Evolutionary conservation across 23 red algal genomes (phyloP).

Genomic region (Gracilaria gracilis): DNA sequence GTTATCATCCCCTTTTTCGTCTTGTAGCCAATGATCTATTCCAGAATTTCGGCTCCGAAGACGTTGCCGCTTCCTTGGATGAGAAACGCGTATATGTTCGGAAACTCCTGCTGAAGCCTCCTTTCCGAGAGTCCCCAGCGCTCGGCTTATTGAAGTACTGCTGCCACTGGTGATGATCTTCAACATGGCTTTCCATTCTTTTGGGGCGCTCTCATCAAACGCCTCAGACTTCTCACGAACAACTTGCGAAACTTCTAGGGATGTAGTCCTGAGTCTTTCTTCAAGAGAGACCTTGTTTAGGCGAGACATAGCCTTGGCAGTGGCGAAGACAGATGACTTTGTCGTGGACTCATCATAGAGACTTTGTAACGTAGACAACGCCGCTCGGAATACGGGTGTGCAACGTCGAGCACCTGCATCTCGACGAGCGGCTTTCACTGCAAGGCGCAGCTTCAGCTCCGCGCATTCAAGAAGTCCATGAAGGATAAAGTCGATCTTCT

Average conservation of each 20-base stretch:
- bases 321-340: conserved; percentile 23
- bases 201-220: neutral
- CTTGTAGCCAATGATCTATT: conserved; percentile 71
- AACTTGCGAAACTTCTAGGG: conserved; percentile 25
- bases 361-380: conserved; percentile 2
- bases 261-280: conserved; percentile 27
- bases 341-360: conserved; percentile 13
- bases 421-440: neutral
- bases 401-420: neutral
- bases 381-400: neutral
- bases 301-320: conserved; percentile 20
- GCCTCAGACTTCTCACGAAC: conserved; percentile 13
- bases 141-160: neutral
- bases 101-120: conserved; percentile 16
- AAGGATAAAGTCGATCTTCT: conserved; percentile 29
- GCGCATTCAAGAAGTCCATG: conserved; percentile 22
- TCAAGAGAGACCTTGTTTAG: conserved; percentile 21
- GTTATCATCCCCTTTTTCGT: conserved; percentile 75
- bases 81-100: conserved; percentile 20
- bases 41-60: conserved; percentile 76
- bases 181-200: conserved; percentile 17
- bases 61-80: conserved; percentile 34
- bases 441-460: conserved; percentile 14
- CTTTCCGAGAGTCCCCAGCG: neutral
- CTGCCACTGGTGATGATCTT: conserved; percentile 3